Evolutionary conservation across 176 grass and related monocot genomes (phyloP), one percentile per base, ranked within the genome.

Genomic region (Eleusine coracana): DNA sequence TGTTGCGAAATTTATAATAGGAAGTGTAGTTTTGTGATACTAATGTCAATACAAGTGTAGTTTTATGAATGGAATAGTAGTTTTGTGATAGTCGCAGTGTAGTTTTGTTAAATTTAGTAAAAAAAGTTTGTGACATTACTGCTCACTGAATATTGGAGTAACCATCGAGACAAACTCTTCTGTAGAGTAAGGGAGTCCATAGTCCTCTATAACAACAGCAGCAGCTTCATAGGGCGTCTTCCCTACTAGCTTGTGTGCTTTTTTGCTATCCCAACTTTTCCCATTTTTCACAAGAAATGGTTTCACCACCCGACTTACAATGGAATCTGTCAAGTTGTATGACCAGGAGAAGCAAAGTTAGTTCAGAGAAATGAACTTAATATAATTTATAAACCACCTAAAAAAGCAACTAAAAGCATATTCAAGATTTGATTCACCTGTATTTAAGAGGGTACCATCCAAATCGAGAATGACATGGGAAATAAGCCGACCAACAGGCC

Each of bases 381-480:
- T n/a, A 31, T 10, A 72, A 11, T 27, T 21, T 54, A 51, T 40
- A 80, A 54, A 16, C 6, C 6, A 28, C 60, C n/a, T 20, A 2
- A 67, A 80, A 81, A 2, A 16, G 48, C 5, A 81, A 70, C 14
- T 38, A 10, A 14, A 48, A 58, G 41, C 44, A 37, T 70, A 38
- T 58, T 16, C 50, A 84, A 75, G 29, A 79, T 45, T 80, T 16
- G 20, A 76, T 65, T 62, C 73, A 95, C 96, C 96, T 92, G 92
- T 98, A 70, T 98, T 98, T 77, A 95, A 75, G 76, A 98, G 92
- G 61, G 96, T 98, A 66, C 93, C 96, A 76, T 98, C 96, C 87
- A 98, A 85, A 82, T 95, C 96, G 59, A 98, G 88, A 84, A 98
- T 95, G 70, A 98, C 96, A 87, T 93, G 87, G 14, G 93, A 92